phyloP scores from a whole-genome alignment of 129 eudicot genomes.

The Heracleum sosnowskyi region DNA sequence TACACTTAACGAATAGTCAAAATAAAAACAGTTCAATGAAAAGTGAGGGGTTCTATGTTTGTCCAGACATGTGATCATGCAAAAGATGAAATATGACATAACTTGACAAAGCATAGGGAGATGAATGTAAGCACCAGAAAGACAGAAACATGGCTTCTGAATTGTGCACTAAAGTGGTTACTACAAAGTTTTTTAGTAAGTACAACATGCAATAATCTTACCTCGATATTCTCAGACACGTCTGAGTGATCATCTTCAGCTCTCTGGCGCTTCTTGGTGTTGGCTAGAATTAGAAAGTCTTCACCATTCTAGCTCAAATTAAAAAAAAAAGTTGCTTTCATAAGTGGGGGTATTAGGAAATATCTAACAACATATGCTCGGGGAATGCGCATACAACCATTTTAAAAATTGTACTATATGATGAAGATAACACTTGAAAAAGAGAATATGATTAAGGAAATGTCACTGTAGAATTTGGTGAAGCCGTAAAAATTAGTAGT shows the following conservation, averaged over 20 bases:
- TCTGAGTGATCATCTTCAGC: conserved; percentile 38
- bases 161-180: not conserved
- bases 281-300: conserved; percentile 83
- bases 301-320: conserved; percentile 57
- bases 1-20: not conserved
- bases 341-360: not conserved
- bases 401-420: not conserved
- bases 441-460: not conserved
- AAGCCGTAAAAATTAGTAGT: not conserved
- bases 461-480: not conserved
- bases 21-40: not conserved
- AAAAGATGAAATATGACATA: not conserved
- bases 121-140: conserved; percentile 2
- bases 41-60: not conserved
- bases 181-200: conserved; percentile 3
- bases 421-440: not conserved
- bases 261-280: conserved; percentile 83
- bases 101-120: conserved; percentile 2
- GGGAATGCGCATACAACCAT: not conserved
- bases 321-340: conserved; percentile 2
- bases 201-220: conserved; percentile 16
- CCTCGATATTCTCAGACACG: conserved; percentile 53
- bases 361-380: not conserved
- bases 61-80: not conserved
- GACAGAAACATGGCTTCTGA: not conserved